Percentiles rank a stretch among this genome's conserved stretches.
Evolutionary conservation across 2,329 filamentous ascomycete genomes (phyloP).

Genomic region (Nothomitra cinnamomea): DNA sequence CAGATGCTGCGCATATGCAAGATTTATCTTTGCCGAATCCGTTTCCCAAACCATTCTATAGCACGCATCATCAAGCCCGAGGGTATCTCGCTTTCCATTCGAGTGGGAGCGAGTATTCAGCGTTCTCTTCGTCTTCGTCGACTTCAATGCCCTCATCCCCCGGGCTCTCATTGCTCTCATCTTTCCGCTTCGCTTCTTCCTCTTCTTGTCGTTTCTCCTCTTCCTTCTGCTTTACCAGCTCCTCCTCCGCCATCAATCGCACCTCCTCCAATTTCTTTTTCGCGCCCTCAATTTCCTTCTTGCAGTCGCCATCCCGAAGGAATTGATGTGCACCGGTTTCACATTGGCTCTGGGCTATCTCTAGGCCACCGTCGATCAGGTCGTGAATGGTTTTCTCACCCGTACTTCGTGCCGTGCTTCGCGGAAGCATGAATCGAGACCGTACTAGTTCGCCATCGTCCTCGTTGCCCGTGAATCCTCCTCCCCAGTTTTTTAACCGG

Average conservation of each 20-base stretch:
- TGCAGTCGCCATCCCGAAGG: slow-evolving; percentile 72
- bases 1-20: no score
- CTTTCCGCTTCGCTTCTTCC: not conserved
- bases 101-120: not conserved
- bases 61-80: not conserved
- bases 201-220: slow-evolving; percentile 25
- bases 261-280: slow-evolving; percentile 47
- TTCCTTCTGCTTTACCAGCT: slow-evolving; percentile 37
- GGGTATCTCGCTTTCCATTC: not conserved
- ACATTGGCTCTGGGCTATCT: slow-evolving; percentile 64
- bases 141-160: slow-evolving; percentile 1
- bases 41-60: no score
- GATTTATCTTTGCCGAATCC: no score
- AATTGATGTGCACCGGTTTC: slow-evolving; percentile 82
- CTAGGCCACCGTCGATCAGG: slow-evolving; percentile 58
- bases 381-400: slow-evolving; percentile 42
- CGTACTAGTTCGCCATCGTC: not conserved
- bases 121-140: not conserved
- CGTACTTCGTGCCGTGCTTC: not conserved
- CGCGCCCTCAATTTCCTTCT: slow-evolving; percentile 55
- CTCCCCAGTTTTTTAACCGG: slow-evolving; percentile 4
- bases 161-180: no score
- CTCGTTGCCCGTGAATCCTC: not conserved
- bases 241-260: slow-evolving; percentile 39
- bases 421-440: not conserved